Base-by-base conservation (phyloP, 2,329 filamentous ascomycete genomes). In the Colletotrichum sp. region DNA sequence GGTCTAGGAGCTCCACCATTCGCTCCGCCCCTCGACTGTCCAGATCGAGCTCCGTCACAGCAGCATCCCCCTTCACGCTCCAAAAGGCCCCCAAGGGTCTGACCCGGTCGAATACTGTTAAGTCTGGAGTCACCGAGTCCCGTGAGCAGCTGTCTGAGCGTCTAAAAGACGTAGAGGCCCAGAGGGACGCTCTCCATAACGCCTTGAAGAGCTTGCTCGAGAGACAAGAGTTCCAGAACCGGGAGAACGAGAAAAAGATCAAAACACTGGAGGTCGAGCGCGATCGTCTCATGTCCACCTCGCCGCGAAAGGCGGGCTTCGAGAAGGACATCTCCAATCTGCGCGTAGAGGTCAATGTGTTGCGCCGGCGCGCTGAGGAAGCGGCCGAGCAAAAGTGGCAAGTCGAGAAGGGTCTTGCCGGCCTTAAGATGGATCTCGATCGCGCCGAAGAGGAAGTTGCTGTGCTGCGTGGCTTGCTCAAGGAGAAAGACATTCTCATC, bases 311-410 rank as follows among this genome's bases (percentile, higher is more conserved):
- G 79, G 92, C 92, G 7, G 95, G 95, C 12, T 99, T 98, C 83
- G 94, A 98, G 83, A 92, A 90, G 79, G 96, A 99, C 81, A 95
- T 99, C 8, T 89, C 90, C 3, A 93, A 90, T 77, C 88, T 99
- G 59, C 93, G 96, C 76, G 92, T 94, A 28, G 97, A 99, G 83
- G 94, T 99, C 77, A 95, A 94, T 68, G 91, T 94, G 18, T 89
- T 99, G 72, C 93, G 97, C 59, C 93, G 93, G 77, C 93, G 97
- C 70, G 96, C 96, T 34, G 96, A 99, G 80, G 96, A 99, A 78
- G 96, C 96, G 18, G 90, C 99, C 16, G 95, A 98, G 82, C 95
- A 98, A 81, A 99, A 99, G 85, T 99, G 95, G 93, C 94, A 98
- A 82, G 96, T 96, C 77, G 96, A 98, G 85, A 98, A 98, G 86